Percentiles rank a stretch among this genome's conserved stretches.
Evolutionary conservation across 805 yeast genomes (phyloP).

Genomic region (Blastobotrys muscicola): DNA sequence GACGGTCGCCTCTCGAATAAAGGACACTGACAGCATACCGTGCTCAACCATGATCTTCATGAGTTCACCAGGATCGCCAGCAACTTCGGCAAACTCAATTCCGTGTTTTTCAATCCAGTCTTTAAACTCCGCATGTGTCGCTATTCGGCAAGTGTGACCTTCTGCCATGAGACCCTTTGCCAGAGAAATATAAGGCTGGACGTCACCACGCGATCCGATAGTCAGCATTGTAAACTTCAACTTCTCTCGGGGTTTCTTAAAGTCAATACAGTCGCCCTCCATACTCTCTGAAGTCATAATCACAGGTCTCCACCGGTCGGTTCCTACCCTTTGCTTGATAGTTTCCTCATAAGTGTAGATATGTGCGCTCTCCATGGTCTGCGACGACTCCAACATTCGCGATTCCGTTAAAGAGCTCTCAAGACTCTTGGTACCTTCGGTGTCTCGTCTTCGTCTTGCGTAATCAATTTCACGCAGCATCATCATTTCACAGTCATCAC

Average conservation of each 20-base stretch:
- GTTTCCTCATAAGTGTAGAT: too few relatives aligned
- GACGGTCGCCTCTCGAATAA: conserved; percentile 71
- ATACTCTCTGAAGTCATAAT: too few relatives aligned
- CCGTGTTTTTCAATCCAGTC: conserved; percentile 65
- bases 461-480: conserved; percentile 42
- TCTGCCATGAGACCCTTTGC: conserved; percentile 68
- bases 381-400: too few relatives aligned
- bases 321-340: too few relatives aligned
- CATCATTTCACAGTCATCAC: conserved; percentile 62
- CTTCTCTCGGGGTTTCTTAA: conserved; percentile 42
- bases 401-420: too few relatives aligned
- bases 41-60: conserved; percentile 91
- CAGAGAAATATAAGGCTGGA: conserved; percentile 91
- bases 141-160: conserved; percentile 78
- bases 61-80: conserved; percentile 87
- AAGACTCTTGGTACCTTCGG: too few relatives aligned
- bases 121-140: conserved; percentile 75
- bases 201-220: conserved; percentile 94
- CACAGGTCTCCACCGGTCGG: too few relatives aligned
- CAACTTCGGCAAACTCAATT: conserved; percentile 60
- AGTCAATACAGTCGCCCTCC: neutral
- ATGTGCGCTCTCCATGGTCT: too few relatives aligned
- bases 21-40: conserved; percentile 75
- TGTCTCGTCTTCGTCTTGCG: conserved; percentile 2
- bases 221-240: conserved; percentile 64